Evolutionary conservation across 305 asterid species (phyloP).

Genomic region (Euphrasia arctica): DNA sequence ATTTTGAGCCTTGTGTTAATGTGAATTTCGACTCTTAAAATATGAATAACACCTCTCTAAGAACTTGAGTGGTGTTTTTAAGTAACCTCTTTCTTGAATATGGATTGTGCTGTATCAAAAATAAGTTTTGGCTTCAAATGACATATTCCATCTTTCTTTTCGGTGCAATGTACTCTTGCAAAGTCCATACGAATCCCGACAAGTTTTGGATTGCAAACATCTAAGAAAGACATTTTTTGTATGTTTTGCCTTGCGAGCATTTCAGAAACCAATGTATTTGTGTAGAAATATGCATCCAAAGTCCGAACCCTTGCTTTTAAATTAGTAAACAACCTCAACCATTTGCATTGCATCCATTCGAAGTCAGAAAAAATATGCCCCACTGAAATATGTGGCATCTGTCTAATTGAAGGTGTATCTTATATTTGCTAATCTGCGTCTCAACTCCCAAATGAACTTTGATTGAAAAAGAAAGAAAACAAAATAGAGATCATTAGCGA

Average conservation of each 20-base stretch:
- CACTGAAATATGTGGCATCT: neutral
- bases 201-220: constrained; percentile 8
- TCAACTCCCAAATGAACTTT: neutral
- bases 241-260: constrained; percentile 7
- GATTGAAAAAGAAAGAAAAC: neutral
- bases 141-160: neutral
- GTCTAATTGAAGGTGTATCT: neutral
- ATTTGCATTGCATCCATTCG: neutral
- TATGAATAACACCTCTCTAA: neutral
- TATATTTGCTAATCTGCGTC: neutral
- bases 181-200: constrained; percentile 5
- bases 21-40: neutral
- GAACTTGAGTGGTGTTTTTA: neutral
- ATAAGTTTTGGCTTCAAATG: constrained; percentile 2
- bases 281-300: constrained; percentile 4
- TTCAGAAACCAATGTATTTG: neutral
- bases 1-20: neutral
- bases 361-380: neutral
- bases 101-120: no score
- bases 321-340: neutral
- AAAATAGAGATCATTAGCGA: constrained; percentile 5
- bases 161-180: neutral
- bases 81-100: neutral
- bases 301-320: constrained; percentile 1
- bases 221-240: neutral